These are phyloP conservation scores for Sphagnurus paluster DNA, from an alignment of 1,284 basidiomycete species.

Conservation along the genomic window DNA sequence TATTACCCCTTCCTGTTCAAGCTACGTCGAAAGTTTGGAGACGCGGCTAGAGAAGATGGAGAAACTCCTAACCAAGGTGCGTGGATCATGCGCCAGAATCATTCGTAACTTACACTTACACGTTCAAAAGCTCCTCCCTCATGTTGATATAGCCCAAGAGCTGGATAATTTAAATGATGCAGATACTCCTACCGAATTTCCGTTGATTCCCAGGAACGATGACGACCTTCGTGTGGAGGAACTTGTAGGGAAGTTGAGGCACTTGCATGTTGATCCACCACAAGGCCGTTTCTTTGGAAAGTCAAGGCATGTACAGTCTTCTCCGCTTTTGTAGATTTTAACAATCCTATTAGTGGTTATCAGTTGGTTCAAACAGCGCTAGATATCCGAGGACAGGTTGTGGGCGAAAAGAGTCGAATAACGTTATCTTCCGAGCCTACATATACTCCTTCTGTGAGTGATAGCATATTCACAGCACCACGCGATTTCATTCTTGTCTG, in stretches of 20 bases:
- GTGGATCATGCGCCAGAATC: too few species aligned
- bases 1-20: constrained; percentile 22
- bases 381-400: constrained; percentile 35
- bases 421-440: constrained; percentile 29
- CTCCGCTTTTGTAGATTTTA: neutral
- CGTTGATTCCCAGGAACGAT: constrained; percentile 30
- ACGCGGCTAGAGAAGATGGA: constrained; percentile 73
- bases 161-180: constrained; percentile 27
- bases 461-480: neutral
- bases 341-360: constrained; percentile 30
- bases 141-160: constrained; percentile 36
- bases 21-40: constrained; percentile 75
- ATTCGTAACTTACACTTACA: neutral
- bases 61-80: constrained; percentile 57
- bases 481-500: neutral
- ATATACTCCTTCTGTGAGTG: constrained; percentile 31
- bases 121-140: constrained; percentile 32
- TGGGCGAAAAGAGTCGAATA: constrained; percentile 19
- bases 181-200: constrained; percentile 18
- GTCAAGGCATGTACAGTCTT: constrained; percentile 31
- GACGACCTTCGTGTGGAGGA: constrained; percentile 25
- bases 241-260: constrained; percentile 27
- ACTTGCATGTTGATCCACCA: constrained; percentile 33
- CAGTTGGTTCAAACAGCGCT: constrained; percentile 42
- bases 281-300: constrained; percentile 40